Evolutionary conservation across 441 rosid genomes (phyloP).

Genomic region (Adansonia rubrostipa): DNA sequence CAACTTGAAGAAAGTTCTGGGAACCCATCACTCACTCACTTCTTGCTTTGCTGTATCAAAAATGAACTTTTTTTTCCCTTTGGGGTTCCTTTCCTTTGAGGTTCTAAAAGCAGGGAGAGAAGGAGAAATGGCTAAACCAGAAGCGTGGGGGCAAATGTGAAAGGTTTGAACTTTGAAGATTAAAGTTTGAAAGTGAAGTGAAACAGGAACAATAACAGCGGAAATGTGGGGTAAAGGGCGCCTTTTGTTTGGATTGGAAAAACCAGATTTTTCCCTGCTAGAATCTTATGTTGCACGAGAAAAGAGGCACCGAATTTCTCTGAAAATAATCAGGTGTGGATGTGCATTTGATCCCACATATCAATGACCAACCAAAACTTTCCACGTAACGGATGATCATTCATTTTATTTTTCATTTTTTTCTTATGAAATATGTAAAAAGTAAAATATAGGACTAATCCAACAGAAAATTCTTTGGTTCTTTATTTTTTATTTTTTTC

Average conservation of each 20-base stretch:
- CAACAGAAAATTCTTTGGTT: no score
- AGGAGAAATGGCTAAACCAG: neutral
- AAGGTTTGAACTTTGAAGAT: conserved; percentile 11
- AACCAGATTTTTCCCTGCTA: conserved; percentile 27
- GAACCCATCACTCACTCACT: conserved; percentile 34
- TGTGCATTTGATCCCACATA: neutral
- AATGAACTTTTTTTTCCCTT: neutral
- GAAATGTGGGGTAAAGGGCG: conserved; percentile 27
- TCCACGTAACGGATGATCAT: neutral
- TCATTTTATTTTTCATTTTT: neutral
- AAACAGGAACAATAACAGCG: neutral
- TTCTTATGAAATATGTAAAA: no score
- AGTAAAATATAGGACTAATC: no score
- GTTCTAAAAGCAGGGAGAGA: neutral
- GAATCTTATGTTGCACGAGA: conserved; percentile 37
- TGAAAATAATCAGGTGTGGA: conserved; percentile 12
- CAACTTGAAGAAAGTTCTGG: conserved; percentile 71
- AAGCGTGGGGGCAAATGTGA: conserved; percentile 9
- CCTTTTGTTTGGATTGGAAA: neutral
- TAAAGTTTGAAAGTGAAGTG: neutral
- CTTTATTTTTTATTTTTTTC: no score
- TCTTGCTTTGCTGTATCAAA: neutral
- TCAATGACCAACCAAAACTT: neutral
- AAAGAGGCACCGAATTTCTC: conserved; percentile 51
- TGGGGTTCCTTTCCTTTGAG: neutral